A percentile compares a stretch with the other conserved stretches of the same genome.
These are phyloP conservation scores for Cladosporium sp. DNA, from an alignment of 2,329 filamentous ascomycete genomes.

Conservation along the genomic window DNA sequence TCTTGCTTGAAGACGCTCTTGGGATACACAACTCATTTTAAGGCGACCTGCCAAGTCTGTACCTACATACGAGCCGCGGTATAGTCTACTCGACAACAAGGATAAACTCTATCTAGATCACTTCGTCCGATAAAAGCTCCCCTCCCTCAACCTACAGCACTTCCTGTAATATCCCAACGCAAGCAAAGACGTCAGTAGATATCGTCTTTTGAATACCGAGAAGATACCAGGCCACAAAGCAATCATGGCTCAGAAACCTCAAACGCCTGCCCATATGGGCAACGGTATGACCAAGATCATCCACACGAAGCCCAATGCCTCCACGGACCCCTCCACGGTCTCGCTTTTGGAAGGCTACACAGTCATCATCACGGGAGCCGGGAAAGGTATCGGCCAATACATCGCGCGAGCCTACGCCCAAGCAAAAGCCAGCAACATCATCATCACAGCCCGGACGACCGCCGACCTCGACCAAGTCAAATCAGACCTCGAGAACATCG, in stretches of 20 bases:
- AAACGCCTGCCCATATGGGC: slow-evolving; percentile 13
- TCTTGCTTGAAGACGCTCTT: too few relatives aligned
- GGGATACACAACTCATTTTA: too few relatives aligned
- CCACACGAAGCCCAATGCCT: slow-evolving; percentile 13
- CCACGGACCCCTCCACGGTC: slow-evolving; percentile 16
- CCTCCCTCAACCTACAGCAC: too few relatives aligned
- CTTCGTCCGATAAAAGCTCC: too few relatives aligned
- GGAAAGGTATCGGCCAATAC: slow-evolving; percentile 16
- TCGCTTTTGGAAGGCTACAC: slow-evolving; percentile 13
- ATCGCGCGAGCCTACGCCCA: slow-evolving; percentile 14
- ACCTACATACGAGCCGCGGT: too few relatives aligned
- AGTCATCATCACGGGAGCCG: slow-evolving; percentile 16
- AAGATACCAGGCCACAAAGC: neutral
- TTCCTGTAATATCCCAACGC: too few relatives aligned
- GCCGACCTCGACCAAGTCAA: slow-evolving; percentile 9
- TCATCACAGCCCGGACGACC: slow-evolving; percentile 15
- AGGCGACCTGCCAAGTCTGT: too few relatives aligned
- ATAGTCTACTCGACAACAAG: too few relatives aligned
- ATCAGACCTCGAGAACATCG: slow-evolving; percentile 1
- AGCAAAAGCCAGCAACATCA: slow-evolving; percentile 15
- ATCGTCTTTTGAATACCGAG: too few relatives aligned
- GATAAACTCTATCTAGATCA: too few relatives aligned
- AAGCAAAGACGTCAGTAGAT: too few relatives aligned
- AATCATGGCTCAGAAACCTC: slow-evolving; percentile 4
- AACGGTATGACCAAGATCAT: slow-evolving; percentile 12